Evolutionary conservation across 768 basidiomycete genomes (phyloP), one percentile per base, ranked within the genome.

Genomic region (Exsudoporus frostii): DNA sequence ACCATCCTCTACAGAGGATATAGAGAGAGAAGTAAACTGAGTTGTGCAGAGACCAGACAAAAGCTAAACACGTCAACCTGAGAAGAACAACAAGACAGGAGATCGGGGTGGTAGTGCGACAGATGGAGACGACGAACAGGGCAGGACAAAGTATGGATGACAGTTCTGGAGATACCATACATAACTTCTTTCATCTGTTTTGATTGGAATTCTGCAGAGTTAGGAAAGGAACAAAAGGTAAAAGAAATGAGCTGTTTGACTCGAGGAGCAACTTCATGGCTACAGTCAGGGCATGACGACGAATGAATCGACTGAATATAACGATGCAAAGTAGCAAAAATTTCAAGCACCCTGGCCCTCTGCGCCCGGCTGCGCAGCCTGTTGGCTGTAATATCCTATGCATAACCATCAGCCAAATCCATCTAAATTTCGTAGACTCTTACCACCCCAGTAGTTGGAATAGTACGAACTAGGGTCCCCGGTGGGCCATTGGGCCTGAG

Each of bases 361-460:
- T 51, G 76, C 71, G 58, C 80, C 76, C 50, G 83, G 85, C 66
- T 85, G 85, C 41, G 69, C 73, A 53, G 80, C 77, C 71, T 88
- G 87, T 70, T 91, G 90, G 47, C 83, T 81, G 61, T 92, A 92
- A 65, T 92, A 92, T 58, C 89, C 90, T 92, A 48, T 2, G 46
- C 57, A 54, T n/a, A 19, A 62, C 45, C 45, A 64, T 54, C 49
- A 60, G 55, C 47, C 29, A 15, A 54, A 48, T 50, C 37, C 50
- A 27, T 10, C 17, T 45, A 54, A 27, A 11, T 17, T 17, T 27
- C 33, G 48, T 20, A 33, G 9, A 49, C 53, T 47, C 84, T 63
- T 54, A 91, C 89, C 87, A 67, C 88, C 85, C 89, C 89, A 90
- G 67, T 90, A 90, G 66, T 87, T 87, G 50, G 82, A 82, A 70